These are phyloP conservation scores for Backusella liffmaniae DNA, from an alignment of 192 early-diverging fungal species.

Conservation along the genomic window DNA sequence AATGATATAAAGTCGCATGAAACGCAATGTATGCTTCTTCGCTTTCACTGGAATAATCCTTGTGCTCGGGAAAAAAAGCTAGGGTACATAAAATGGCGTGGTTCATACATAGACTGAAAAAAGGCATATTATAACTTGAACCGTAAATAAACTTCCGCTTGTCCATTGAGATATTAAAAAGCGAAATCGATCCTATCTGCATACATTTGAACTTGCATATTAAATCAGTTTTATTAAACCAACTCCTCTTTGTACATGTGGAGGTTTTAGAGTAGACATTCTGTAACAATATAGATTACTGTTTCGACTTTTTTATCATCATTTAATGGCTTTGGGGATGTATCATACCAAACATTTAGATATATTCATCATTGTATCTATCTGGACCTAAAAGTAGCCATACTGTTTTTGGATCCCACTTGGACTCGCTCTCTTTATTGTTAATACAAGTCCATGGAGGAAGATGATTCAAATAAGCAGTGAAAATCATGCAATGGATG, in stretches of 20 bases:
- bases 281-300: neutral
- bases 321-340: neutral
- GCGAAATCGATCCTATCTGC: neutral
- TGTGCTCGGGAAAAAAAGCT: neutral
- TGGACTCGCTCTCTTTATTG: too few species aligned
- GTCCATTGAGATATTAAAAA: neutral
- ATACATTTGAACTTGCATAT: conserved; percentile 1
- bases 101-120: neutral
- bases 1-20: neutral
- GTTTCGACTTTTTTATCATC: neutral
- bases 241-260: neutral
- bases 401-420: too few species aligned
- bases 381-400: too few species aligned
- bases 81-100: neutral
- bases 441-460: too few species aligned
- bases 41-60: neutral
- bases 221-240: neutral
- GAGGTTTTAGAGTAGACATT: neutral
- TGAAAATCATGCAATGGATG: too few species aligned
- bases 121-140: neutral
- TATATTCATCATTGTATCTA: too few species aligned
- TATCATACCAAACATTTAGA: too few species aligned
- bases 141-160: neutral
- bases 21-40: neutral
- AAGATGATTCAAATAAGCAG: too few species aligned